A percentile compares a stretch with the other conserved stretches of the same genome.
Evolutionary conservation across 1,284 basidiomycete species (phyloP).

Genomic region (Bjerkandera adusta): DNA sequence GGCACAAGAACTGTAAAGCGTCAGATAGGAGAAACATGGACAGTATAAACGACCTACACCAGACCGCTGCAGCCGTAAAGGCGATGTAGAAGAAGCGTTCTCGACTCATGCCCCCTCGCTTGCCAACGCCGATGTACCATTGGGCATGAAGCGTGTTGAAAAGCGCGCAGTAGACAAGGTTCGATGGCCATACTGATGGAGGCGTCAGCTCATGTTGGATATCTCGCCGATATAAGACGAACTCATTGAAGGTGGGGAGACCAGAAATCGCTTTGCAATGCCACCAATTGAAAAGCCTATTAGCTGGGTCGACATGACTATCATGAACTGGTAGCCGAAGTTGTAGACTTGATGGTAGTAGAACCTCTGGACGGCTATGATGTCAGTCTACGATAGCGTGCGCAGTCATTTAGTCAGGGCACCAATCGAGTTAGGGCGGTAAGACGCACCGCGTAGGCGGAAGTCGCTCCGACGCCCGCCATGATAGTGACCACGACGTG

Average conservation of each 20-base stretch:
- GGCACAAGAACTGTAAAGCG: conserved; percentile 37
- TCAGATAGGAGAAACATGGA: background rate
- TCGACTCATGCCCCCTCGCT: conserved; percentile 55
- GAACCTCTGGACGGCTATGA: conserved; percentile 73
- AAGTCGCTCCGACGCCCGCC: conserved; percentile 45
- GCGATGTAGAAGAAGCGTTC: conserved; percentile 30
- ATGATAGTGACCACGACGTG: conserved; percentile 65
- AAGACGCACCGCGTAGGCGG: conserved; percentile 36
- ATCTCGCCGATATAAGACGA: too few species aligned
- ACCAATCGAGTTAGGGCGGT: background rate
- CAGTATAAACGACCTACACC: conserved; percentile 24
- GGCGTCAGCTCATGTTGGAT: too few species aligned
- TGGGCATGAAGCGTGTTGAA: conserved; percentile 77
- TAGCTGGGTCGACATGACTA: conserved; percentile 77
- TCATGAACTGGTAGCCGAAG: conserved; percentile 72
- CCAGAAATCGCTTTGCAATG: conserved; percentile 52
- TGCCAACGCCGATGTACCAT: conserved; percentile 60
- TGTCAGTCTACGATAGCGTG: conserved; percentile 65
- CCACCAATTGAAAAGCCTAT: conserved; percentile 82
- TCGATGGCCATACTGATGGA: conserved; percentile 57
- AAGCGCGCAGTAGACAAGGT: conserved; percentile 73
- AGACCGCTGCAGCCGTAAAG: conserved; percentile 26
- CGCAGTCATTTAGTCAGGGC: background rate
- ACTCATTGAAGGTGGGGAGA: conserved; percentile 77
- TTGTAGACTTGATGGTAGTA: conserved; percentile 67